Evolutionary conservation across 2,329 filamentous ascomycete species (phyloP), one percentile per base, ranked within the genome.

Genomic region (Metarhizium guizhouense): DNA sequence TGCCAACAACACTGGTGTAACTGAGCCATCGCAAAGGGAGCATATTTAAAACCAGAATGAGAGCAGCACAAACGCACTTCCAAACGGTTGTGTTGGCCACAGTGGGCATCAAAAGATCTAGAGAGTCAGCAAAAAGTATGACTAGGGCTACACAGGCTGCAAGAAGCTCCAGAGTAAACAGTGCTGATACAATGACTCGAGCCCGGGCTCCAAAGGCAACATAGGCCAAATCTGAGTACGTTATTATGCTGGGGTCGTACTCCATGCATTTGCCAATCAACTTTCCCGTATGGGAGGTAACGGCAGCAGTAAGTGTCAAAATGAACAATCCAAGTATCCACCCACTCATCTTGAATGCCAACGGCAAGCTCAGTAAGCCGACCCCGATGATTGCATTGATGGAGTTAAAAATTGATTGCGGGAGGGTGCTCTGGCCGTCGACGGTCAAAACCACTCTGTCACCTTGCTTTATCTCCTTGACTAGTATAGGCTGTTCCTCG

Each of bases 341-440:
- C 52, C 91, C 93, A 13, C 89, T 85, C 69, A 95, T 91, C 64
- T 86, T 90, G 64, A 97, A 77, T 6, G 89, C 93, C 66, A 97
- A 80, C 6, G 93, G 94, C 54, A 99, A 76, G 70, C 90, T 95
- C 52, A 99, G 78, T 34, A 99, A 75, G 1, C 93, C 93, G 34
- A 99, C 86, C 16, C 92, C 92, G 58, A 96, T 93, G 57, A 96
- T 75, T 52, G 95, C 90, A 60, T 96, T 96, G 68, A 93, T 93
- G 3, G 90, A 95, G 72, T 99, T 99, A 77, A 97, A 95, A 59
- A 96, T 82, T 6, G 93, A 97, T 74, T 97, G 93, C 0, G 91
- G 91, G 16, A 97, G 78, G 1, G 93, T 99, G n/a, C 90, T 95
- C 73, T 95, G 91, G 43, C 93, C 93, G 59, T 95, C 87, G 2